phyloP scores from a whole-genome alignment of 495 filamentous ascomycete species.

The Aspergillus panamensis region DNA sequence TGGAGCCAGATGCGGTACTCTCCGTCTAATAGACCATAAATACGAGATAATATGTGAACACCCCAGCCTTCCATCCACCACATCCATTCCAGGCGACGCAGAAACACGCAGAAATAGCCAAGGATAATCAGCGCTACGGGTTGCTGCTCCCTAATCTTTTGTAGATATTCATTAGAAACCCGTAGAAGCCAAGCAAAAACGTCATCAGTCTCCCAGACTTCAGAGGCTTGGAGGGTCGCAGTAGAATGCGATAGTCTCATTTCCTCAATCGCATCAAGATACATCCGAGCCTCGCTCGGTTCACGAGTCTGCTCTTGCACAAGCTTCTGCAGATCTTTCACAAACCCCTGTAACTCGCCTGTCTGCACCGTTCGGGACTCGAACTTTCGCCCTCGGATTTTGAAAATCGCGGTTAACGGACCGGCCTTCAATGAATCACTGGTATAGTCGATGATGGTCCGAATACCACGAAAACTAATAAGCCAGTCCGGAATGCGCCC shows the following conservation, averaged over 20 bases:
- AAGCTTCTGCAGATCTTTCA: conserved; percentile 3
- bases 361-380: not conserved
- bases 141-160: conserved; percentile 8
- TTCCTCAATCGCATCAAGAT: not conserved
- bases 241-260: not conserved
- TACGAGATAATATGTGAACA: conserved; percentile 22
- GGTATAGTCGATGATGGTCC: conserved; percentile 31
- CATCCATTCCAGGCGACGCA: conserved; percentile 29
- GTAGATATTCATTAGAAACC: conserved; percentile 7
- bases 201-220: not conserved
- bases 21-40: conserved; percentile 20
- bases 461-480: conserved; percentile 34
- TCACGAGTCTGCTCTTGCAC: not conserved
- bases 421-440: conserved; percentile 21
- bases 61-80: conserved; percentile 36
- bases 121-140: conserved; percentile 30
- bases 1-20: conserved; percentile 24
- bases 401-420: conserved; percentile 25
- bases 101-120: conserved; percentile 29
- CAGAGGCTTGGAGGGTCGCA: not conserved
- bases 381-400: conserved; percentile 1
- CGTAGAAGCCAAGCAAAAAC: conserved; percentile 8
- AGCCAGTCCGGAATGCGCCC: conserved; percentile 42
- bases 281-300: not conserved
- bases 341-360: not conserved